phyloP scores from a whole-genome alignment of 805 yeast genomes.

The Myxozyma neotropica region DNA sequence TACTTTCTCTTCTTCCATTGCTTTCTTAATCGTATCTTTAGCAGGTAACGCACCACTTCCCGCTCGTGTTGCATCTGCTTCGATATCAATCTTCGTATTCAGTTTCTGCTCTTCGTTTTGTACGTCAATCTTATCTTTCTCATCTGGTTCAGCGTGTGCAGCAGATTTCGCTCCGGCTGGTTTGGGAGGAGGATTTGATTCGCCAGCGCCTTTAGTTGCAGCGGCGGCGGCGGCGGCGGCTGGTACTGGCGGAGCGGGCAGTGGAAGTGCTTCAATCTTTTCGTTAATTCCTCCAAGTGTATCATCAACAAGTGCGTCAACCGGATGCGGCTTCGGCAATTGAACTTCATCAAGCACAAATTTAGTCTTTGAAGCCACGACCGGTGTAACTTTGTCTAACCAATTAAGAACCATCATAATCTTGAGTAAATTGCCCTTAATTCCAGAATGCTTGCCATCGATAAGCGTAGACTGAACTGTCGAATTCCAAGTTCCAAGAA shows the following conservation, averaged over 20 bases:
- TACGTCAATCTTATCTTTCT: not conserved
- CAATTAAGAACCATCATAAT: conserved; percentile 33
- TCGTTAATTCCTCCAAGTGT: conserved; percentile 3
- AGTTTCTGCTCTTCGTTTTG: conserved; percentile 7
- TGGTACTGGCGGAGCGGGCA: not conserved
- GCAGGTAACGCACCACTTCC: conserved; percentile 8
- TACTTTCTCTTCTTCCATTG: not conserved
- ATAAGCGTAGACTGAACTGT: conserved; percentile 27
- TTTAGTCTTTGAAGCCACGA: not conserved
- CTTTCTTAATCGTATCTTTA: conserved; percentile 3
- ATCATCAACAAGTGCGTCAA: conserved; percentile 3
- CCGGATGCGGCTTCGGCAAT: conserved; percentile 1
- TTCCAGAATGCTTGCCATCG: conserved; percentile 33
- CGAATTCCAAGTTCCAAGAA: conserved; percentile 32
- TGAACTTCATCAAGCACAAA: conserved; percentile 8
- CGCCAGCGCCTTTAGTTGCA: too few relatives aligned
- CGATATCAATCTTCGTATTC: conserved; percentile 1
- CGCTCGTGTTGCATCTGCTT: conserved; percentile 6
- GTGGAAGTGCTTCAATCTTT: not conserved
- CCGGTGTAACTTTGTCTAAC: conserved; percentile 26
- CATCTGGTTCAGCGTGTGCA: conserved; percentile 6
- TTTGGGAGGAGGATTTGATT: not conserved
- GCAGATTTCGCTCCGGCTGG: not conserved
- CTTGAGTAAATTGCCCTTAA: conserved; percentile 30
- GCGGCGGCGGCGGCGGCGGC: not conserved